A percentile compares a stretch with the other conserved stretches of the same genome.
Evolutionary conservation across 2,329 filamentous ascomycete species (phyloP).

Genomic region (Metarhizium robertsii): DNA sequence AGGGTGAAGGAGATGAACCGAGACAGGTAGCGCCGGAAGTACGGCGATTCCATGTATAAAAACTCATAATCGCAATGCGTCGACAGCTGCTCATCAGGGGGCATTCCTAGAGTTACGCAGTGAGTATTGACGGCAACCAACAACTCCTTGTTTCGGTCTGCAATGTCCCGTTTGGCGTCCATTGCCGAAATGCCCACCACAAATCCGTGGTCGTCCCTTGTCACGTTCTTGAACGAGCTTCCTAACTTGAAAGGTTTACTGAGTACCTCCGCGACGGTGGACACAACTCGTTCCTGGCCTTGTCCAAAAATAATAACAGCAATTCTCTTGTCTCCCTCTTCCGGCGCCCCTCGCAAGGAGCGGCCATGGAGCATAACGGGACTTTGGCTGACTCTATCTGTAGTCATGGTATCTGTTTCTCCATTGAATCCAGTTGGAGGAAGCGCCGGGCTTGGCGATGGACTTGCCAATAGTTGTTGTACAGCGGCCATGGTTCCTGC

Average conservation of each 20-base stretch:
- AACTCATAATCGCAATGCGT: constrained; percentile 76
- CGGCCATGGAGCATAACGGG: constrained; percentile 25
- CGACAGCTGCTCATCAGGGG: constrained; percentile 57
- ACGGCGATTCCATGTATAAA: constrained; percentile 64
- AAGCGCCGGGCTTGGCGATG: constrained; percentile 19
- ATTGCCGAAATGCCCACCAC: constrained; percentile 57
- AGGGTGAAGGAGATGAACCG: constrained; percentile 72
- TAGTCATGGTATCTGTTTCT: constrained; percentile 16
- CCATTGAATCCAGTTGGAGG: constrained; percentile 15
- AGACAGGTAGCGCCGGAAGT: constrained; percentile 65
- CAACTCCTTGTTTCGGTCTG: constrained; percentile 45
- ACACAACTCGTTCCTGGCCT: constrained; percentile 65
- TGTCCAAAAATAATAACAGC: constrained; percentile 60
- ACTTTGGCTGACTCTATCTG: constrained; percentile 26
- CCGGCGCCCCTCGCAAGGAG: constrained; percentile 35
- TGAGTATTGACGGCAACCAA: constrained; percentile 68
- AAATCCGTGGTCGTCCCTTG: constrained; percentile 46
- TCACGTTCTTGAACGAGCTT: constrained; percentile 43
- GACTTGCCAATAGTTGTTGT: constrained; percentile 25
- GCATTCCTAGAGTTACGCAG: constrained; percentile 61
- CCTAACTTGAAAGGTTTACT: constrained; percentile 62
- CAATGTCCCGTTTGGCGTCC: constrained; percentile 47
- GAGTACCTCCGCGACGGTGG: constrained; percentile 67
- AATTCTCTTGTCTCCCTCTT: constrained; percentile 46
- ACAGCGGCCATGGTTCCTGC: constrained; percentile 26